A percentile compares a stretch with the other conserved stretches of the same genome.
phyloP scores from a whole-genome alignment of 192 early-diverging fungal genomes.

The Piromyces sp. region DNA sequence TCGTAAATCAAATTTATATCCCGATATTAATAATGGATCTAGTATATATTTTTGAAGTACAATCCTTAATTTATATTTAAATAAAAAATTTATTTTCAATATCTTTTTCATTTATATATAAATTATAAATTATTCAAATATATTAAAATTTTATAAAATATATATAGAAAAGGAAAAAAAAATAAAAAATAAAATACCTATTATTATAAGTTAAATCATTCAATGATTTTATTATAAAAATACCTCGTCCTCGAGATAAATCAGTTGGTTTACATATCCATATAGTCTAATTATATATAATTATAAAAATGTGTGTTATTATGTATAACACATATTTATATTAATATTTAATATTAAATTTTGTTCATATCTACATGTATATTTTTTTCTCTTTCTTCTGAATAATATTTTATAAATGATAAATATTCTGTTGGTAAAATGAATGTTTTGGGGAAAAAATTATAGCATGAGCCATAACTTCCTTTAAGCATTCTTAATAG shows the following conservation, averaged over 20 bases:
- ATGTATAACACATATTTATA: too few species aligned
- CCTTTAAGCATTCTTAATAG: neutral
- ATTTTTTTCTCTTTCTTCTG: neutral
- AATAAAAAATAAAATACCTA: too few species aligned
- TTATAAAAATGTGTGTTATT: too few species aligned
- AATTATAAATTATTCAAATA: too few species aligned
- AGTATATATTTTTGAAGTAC: neutral
- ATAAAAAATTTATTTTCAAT: too few species aligned
- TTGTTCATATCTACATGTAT: neutral
- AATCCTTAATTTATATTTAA: neutral
- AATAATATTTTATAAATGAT: neutral
- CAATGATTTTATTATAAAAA: neutral
- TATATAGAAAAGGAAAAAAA: too few species aligned
- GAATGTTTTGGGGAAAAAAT: neutral
- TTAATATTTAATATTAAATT: too few species aligned
- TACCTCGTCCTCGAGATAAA: neutral
- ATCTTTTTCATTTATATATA: too few species aligned
- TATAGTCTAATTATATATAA: neutral
- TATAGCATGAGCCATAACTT: neutral
- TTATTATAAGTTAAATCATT: neutral
- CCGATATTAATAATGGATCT: neutral
- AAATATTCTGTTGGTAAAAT: neutral
- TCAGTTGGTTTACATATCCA: neutral
- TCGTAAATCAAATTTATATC: neutral
- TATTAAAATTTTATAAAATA: too few species aligned